Evolutionary conservation across 768 basidiomycete species (phyloP), one percentile per base, ranked within the genome.

Genomic region (Xanthoconium stramineum): DNA sequence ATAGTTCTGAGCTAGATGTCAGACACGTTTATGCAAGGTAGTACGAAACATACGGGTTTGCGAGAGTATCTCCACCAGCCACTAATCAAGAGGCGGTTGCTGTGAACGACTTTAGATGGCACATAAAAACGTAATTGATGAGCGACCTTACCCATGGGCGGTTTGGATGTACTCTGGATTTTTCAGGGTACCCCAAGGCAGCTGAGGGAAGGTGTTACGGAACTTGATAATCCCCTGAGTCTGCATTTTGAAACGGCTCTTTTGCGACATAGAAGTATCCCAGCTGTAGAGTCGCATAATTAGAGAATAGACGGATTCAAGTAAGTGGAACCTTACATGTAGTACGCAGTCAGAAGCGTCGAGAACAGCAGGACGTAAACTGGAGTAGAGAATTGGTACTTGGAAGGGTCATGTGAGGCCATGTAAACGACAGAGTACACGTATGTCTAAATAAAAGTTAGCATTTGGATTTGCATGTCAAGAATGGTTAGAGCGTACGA

Each of bases 381-480:
- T 20, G 79, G 78, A 6, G 88, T 90, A 6, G 92, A 86, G 80
- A 94, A 98, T 38, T 78, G 83, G 76, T 98, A 98, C 57, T 82
- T 83, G 17, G 84, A 81, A 3, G 95, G 91, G 57, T 97, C 85
- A 71, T 93, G 89, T 5, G 91, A 88, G n/a, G 91, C 89, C 91
- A 99, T 98, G 78, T 94, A 98, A 50, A 99, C 86, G 50, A 95
- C 89, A 12, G 96, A 95, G 79, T 98, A 99, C 61, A 91, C 91
- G 69, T 99, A 99, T 43, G 95, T 94, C 89, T 91, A 56, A 58
- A 56, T 44, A 3, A 46, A 10, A 28, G 46, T 43, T 36, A 50
- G 33, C n/a, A 24, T 19, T 32, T 45, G 35, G n/a, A 28, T 40
- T 19, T 44, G 1, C 14, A 33, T 28, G 10, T 12, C 20, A 29